These are phyloP conservation scores for Penicillium sp. DNA, from an alignment of 2,329 filamentous ascomycete species.

Conservation along the genomic window DNA sequence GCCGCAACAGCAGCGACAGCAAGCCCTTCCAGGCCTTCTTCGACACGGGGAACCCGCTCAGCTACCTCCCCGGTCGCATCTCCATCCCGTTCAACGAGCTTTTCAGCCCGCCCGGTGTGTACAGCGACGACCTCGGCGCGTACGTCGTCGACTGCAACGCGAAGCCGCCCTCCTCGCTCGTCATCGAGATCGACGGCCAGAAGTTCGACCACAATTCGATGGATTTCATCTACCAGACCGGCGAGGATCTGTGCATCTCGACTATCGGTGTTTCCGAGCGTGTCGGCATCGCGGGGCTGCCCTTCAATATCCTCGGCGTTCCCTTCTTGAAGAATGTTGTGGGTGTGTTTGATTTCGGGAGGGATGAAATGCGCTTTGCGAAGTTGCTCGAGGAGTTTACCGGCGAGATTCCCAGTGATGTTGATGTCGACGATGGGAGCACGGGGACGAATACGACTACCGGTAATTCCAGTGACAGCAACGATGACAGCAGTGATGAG, in stretches of 20 bases:
- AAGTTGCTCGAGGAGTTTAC: constrained; percentile 5
- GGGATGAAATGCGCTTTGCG: constrained; percentile 54
- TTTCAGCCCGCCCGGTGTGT: constrained; percentile 50
- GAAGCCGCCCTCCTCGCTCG: constrained; percentile 44
- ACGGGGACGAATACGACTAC: too few relatives aligned
- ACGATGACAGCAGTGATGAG: neutral
- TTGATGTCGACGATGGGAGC: neutral
- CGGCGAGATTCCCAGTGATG: neutral
- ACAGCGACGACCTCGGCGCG: constrained; percentile 30
- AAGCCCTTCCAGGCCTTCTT: constrained; percentile 48
- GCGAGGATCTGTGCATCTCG: constrained; percentile 28
- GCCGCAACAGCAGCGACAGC: constrained; percentile 26
- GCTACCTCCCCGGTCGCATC: constrained; percentile 46
- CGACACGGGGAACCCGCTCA: constrained; percentile 42
- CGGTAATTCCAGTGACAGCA: neutral
- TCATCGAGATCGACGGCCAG: constrained; percentile 45
- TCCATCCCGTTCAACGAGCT: constrained; percentile 46
- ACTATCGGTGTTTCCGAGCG: constrained; percentile 32
- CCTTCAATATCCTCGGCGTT: constrained; percentile 50
- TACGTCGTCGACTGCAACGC: constrained; percentile 52
- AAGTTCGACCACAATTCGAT: constrained; percentile 37
- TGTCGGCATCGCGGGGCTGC: constrained; percentile 35
- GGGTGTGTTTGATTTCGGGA: constrained; percentile 57
- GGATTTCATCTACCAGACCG: constrained; percentile 38
- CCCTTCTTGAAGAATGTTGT: constrained; percentile 57